phyloP scores from a whole-genome alignment of 1,284 basidiomycete species.

The Cutaneotrichosporon mucoides region DNA sequence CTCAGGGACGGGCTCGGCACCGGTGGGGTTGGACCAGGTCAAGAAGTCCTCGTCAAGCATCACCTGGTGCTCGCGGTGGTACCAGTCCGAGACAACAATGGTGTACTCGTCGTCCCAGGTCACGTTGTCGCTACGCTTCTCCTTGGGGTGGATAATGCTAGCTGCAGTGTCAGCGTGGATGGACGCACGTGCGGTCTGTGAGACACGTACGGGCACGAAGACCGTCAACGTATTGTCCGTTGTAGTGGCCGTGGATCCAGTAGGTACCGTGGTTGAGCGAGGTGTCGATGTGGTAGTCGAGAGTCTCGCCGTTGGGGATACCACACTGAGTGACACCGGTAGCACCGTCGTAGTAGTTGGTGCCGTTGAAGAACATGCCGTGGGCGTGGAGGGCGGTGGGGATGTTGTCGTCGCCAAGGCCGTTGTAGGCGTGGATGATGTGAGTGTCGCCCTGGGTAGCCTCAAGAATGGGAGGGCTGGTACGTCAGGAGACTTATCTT shows the following conservation, averaged over 20 bases:
- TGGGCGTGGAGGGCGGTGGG: constrained; percentile 64
- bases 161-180: constrained; percentile 35
- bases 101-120: constrained; percentile 90
- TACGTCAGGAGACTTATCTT: constrained; percentile 3
- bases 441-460: constrained; percentile 64
- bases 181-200: neutral
- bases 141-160: constrained; percentile 63
- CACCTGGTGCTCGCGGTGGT: constrained; percentile 62
- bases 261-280: constrained; percentile 62
- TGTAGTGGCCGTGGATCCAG: constrained; percentile 67
- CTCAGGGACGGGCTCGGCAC: constrained; percentile 84
- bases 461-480: constrained; percentile 71
- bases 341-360: constrained; percentile 85
- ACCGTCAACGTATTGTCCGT: constrained; percentile 75
- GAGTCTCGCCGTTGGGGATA: constrained; percentile 69
- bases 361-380: constrained; percentile 87
- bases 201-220: constrained; percentile 22
- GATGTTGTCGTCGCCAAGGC: constrained; percentile 59
- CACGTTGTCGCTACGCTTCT: constrained; percentile 51
- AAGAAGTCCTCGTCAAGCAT: constrained; percentile 67
- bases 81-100: constrained; percentile 76
- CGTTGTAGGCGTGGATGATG: constrained; percentile 67
- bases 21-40: constrained; percentile 66
- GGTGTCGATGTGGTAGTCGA: constrained; percentile 78
- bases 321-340: constrained; percentile 78